These are phyloP conservation scores for Tolypocladium paradoxum DNA, from an alignment of 2,329 filamentous ascomycete genomes.

Conservation along the genomic window DNA sequence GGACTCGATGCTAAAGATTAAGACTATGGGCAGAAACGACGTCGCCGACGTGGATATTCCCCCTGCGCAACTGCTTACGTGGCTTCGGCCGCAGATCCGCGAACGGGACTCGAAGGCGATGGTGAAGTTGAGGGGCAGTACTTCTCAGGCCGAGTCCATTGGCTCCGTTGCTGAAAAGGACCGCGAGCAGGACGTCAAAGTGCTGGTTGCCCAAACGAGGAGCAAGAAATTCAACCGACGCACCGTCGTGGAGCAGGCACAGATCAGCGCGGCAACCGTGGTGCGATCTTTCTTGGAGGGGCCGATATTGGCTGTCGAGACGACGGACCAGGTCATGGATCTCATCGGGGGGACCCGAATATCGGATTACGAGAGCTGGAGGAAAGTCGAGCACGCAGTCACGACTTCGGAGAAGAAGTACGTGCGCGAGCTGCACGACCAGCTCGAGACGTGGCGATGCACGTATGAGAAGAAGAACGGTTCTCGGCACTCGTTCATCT, in stretches of 20 bases:
- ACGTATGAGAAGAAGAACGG: conserved; percentile 43
- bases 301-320: conserved; percentile 80
- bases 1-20: conserved; percentile 66
- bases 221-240: conserved; percentile 88
- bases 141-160: conserved; percentile 17
- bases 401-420: conserved; percentile 73
- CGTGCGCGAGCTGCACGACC: conserved; percentile 68
- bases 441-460: conserved; percentile 54
- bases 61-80: conserved; percentile 60
- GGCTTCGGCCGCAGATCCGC: conserved; percentile 72
- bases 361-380: conserved; percentile 76
- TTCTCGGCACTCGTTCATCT: conserved; percentile 70
- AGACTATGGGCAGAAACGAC: conserved; percentile 66
- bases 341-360: conserved; percentile 63
- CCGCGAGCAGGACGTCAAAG: conserved; percentile 63
- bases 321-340: conserved; percentile 72
- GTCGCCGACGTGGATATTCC: conserved; percentile 65
- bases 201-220: conserved; percentile 72
- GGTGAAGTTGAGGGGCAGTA: conserved; percentile 26
- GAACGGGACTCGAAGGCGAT: conserved; percentile 59
- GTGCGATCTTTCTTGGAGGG: conserved; percentile 63
- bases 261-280: conserved; percentile 46
- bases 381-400: conserved; percentile 65
- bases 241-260: conserved; percentile 73
- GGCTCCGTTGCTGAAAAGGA: conserved; percentile 17